These are phyloP conservation scores for Colletotrichum costaricense DNA, from an alignment of 2,329 filamentous ascomycete species.

Conservation along the genomic window DNA sequence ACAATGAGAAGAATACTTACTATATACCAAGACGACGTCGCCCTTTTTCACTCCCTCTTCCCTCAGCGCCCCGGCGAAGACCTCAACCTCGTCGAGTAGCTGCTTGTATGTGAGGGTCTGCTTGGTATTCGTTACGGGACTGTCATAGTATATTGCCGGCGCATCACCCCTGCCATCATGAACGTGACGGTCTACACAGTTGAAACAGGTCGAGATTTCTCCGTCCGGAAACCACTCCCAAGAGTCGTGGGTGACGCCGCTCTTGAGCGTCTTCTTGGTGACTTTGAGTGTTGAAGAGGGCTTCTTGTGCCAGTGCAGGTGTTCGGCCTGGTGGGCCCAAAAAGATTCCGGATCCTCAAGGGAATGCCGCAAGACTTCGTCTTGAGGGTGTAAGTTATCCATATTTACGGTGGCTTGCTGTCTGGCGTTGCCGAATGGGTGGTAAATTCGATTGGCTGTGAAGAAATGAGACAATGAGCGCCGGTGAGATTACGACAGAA, in stretches of 20 bases:
- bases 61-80: conserved; percentile 82
- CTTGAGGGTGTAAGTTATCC: conserved; percentile 55
- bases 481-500: too few species aligned
- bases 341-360: conserved; percentile 77
- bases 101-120: conserved; percentile 79
- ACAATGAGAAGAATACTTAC: conserved; percentile 55
- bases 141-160: conserved; percentile 88
- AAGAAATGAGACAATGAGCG: neutral
- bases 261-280: conserved; percentile 71
- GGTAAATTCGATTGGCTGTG: neutral
- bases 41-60: conserved; percentile 86
- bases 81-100: conserved; percentile 83
- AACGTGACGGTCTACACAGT: conserved; percentile 93
- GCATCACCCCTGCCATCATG: conserved; percentile 77
- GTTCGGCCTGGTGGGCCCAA: conserved; percentile 79
- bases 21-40: conserved; percentile 91
- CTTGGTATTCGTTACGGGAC: conserved; percentile 81
- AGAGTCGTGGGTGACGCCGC: conserved; percentile 73
- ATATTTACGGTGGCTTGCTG: neutral
- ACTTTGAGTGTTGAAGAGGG: conserved; percentile 72
- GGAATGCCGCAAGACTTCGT: conserved; percentile 65
- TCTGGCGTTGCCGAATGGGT: neutral
- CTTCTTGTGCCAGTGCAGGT: conserved; percentile 83
- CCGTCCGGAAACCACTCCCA: conserved; percentile 95
- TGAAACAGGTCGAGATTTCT: conserved; percentile 91